These are phyloP conservation scores for Leccinum fallax DNA, from an alignment of 1,284 basidiomycete genomes.

Conservation along the genomic window DNA sequence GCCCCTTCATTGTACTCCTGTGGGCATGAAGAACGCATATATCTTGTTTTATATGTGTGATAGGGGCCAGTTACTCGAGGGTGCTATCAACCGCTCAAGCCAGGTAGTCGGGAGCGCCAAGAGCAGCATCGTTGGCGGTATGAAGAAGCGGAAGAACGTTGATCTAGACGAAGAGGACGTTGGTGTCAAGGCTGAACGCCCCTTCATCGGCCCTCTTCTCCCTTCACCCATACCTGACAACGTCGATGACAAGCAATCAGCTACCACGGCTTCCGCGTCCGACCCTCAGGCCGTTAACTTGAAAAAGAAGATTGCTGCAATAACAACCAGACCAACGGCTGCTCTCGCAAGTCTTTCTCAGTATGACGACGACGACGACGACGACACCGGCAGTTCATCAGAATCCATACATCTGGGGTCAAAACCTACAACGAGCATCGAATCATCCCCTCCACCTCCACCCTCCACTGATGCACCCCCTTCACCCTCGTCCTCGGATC, in stretches of 20 bases:
- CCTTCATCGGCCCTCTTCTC: conserved; percentile 67
- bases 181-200: conserved; percentile 48
- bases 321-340: conserved; percentile 38
- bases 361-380: conserved; percentile 53
- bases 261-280: conserved; percentile 9
- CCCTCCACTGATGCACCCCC: conserved; percentile 32
- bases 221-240: conserved; percentile 46
- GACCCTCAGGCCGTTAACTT: conserved; percentile 65
- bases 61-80: conserved; percentile 70
- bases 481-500: conserved; percentile 25
- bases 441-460: conserved; percentile 29
- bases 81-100: conserved; percentile 47
- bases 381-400: conserved; percentile 38
- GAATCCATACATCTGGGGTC: conserved; percentile 26
- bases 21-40: conserved; percentile 83
- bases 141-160: conserved; percentile 63
- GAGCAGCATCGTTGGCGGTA: conserved; percentile 49
- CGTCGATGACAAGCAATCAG: conserved; percentile 7
- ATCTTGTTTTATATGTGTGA: conserved; percentile 90
- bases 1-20: conserved; percentile 44
- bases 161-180: conserved; percentile 51
- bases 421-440: conserved; percentile 29
- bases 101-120: conserved; percentile 27
- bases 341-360: conserved; percentile 52
- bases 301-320: conserved; percentile 64